Evolutionary conservation across 352 stramenopile genomes (phyloP).

Genomic region (Phytophthora sp.): DNA sequence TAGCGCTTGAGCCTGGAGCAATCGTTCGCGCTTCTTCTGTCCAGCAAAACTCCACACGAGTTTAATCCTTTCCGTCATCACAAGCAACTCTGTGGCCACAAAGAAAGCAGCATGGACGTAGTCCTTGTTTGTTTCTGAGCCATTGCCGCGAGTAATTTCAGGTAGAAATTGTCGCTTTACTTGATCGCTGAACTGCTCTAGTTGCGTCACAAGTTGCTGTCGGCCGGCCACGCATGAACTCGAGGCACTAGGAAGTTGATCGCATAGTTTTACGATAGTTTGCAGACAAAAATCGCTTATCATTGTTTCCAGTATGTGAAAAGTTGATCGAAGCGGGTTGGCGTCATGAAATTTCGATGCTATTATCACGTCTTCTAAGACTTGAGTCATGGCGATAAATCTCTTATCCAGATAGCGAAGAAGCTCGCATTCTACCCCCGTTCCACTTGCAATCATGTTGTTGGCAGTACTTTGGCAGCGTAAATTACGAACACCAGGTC

Average conservation of each 20-base stretch:
- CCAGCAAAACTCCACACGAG: conserved; percentile 54
- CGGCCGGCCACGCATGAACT: conserved; percentile 30
- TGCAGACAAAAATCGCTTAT: conserved; percentile 68
- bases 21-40: conserved; percentile 50
- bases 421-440: conserved; percentile 48
- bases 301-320: conserved; percentile 44
- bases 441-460: conserved; percentile 5
- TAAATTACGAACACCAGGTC: conserved; percentile 40
- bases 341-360: neutral
- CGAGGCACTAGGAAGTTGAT: conserved; percentile 50
- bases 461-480: neutral
- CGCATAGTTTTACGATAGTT: conserved; percentile 52
- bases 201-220: conserved; percentile 47
- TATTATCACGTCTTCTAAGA: conserved; percentile 25
- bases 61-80: conserved; percentile 54
- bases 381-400: conserved; percentile 29
- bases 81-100: conserved; percentile 47
- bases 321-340: conserved; percentile 6
- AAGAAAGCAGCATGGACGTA: conserved; percentile 4
- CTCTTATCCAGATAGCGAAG: conserved; percentile 41
- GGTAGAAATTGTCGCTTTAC: conserved; percentile 33
- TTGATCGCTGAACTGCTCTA: conserved; percentile 48
- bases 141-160: conserved; percentile 3
- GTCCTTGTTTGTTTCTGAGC: neutral
- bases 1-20: conserved; percentile 31